phyloP scores from a whole-genome alignment of 1,139 yeast species.

The Tardiomyces digboiensis region DNA sequence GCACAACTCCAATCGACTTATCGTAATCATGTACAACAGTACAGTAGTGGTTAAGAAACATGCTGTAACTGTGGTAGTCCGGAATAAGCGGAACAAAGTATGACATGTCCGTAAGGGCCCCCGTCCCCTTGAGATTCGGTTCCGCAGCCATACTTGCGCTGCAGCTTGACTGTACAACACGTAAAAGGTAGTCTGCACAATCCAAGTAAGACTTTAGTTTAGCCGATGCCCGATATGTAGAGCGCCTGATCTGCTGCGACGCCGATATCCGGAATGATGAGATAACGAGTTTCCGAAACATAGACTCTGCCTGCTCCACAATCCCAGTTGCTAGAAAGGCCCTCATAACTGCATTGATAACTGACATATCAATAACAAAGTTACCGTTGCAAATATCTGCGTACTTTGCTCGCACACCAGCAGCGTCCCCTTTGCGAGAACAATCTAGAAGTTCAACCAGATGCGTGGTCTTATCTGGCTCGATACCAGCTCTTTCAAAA shows the following conservation, averaged over 20 bases:
- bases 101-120: too few species aligned
- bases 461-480: neutral
- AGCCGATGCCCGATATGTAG: neutral
- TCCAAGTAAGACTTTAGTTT: neutral
- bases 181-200: neutral
- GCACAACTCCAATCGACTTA: neutral
- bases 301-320: slow-evolving; percentile 5
- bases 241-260: neutral
- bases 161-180: neutral
- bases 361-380: neutral
- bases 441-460: neutral
- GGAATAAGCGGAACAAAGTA: neutral
- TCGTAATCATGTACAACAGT: neutral
- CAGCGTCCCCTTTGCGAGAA: neutral
- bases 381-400: neutral
- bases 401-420: neutral
- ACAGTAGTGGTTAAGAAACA: neutral
- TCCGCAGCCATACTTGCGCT: too few species aligned
- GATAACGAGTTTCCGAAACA: slow-evolving; percentile 2
- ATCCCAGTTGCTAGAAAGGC: neutral
- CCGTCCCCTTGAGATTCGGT: neutral
- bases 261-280: neutral
- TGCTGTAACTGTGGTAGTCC: neutral
- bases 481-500: neutral
- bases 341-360: neutral